Evolutionary conservation across 768 basidiomycete genomes (phyloP).

Genomic region (Infundibulicybe gibba): DNA sequence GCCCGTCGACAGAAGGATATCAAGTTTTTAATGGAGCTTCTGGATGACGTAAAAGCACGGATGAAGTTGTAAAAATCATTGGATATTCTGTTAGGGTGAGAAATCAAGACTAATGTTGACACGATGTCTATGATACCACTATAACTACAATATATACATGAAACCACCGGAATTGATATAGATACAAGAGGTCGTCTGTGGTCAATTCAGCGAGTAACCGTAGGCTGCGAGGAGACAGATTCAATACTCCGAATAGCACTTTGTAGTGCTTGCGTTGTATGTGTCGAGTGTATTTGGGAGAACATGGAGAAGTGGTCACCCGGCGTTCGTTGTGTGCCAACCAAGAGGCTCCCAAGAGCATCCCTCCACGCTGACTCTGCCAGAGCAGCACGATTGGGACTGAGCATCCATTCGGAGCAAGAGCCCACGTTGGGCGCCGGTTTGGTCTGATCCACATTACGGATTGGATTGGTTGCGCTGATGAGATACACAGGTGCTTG

Average conservation of each 20-base stretch:
- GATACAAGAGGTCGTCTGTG: no score
- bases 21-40: conserved; percentile 31
- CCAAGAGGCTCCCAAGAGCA: background rate
- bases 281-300: background rate
- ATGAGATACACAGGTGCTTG: background rate
- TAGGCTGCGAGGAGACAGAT: background rate
- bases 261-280: background rate
- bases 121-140: no score
- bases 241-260: background rate
- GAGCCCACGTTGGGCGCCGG: background rate
- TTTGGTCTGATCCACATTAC: background rate
- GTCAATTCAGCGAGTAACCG: no score
- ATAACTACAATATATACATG: no score
- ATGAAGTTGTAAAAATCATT: no score
- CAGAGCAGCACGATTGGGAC: background rate
- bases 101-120: no score
- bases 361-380: background rate
- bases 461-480: background rate
- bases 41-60: conserved; percentile 38
- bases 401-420: background rate
- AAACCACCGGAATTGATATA: no score
- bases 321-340: background rate
- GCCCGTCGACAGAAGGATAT: conserved; percentile 13
- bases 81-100: no score
- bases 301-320: background rate